Base-by-base conservation (phyloP, 129 eudicot species). In the Flaveria ramosissima region DNA sequence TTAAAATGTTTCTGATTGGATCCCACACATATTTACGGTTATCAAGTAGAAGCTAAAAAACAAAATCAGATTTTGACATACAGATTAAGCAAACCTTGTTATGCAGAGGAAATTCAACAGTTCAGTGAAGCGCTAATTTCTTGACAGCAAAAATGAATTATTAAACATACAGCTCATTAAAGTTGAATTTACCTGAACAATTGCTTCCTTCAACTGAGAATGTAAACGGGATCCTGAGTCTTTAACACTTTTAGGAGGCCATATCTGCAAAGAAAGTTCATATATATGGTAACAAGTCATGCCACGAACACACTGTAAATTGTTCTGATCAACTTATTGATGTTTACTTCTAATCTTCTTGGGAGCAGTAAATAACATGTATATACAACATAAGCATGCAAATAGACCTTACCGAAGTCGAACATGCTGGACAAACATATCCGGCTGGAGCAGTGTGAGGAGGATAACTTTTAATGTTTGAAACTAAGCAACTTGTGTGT, bases 241-340 rank as follows among this genome's bases (percentile, higher is more conserved):
- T 85, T 95, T 95, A 20, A 95, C 89, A 85, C 89, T 89, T 87
- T 95, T 95, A 19, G 97, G 97, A 80, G 99, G 97, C 99, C 99
- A 95, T 83, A 95, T 91, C 99, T 95, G 81, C 84, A 84, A 16
- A 30, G 10, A 39, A 73, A 77, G 74, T 77, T 42, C 76, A 52
- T 26, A 48, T 57, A 56, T 21, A 42, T 51, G 66, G 10, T 36
- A 1, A 48, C 59, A 68, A 68, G 19, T 27, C 68, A 32, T 62
- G 43, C 42, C 20, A 57, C 3, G 32, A 55, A 55, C 56, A 66
- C 51, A 1, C 23, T 65, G 43, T 74, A 43, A 43, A 75, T 26
- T 30, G 60, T 48, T 13, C 26, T 45, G 26, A 65, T 62, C 21
- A 63, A n/a, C 21, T 75, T 63, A 67, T 7, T 36, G 16, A 70